A percentile compares a stretch with the other conserved stretches of the same genome.
Conservation (phyloP, 1,139 yeast species). For the Protomyces gravidus region DNA sequence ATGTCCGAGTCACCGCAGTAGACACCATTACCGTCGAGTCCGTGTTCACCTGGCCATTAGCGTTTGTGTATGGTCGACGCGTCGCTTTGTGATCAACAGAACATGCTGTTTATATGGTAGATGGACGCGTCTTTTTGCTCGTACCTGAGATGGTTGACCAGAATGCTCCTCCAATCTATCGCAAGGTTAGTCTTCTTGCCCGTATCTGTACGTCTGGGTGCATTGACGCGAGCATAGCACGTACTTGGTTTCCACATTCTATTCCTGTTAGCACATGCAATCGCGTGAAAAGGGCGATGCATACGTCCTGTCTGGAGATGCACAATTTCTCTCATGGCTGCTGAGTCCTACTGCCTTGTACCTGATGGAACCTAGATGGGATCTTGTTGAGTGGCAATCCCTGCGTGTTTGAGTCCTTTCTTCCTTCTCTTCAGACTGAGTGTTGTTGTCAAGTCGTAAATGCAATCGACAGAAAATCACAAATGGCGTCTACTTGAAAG, state of each 20-base stretch:
- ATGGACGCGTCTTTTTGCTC: constrained; percentile 2
- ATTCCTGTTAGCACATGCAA: constrained; percentile 81
- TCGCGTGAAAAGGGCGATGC: background rate
- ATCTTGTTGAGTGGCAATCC: no score
- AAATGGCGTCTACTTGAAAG: background rate
- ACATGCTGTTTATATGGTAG: background rate
- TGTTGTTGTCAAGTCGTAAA: background rate
- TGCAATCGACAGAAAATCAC: background rate
- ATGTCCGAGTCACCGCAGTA: constrained; percentile 39
- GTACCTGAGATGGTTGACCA: constrained; percentile 44
- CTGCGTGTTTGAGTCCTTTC: background rate
- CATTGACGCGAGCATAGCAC: no score
- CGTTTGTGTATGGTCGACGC: background rate
- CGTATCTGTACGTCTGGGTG: no score
- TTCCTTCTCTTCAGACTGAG: background rate
- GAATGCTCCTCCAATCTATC: constrained; percentile 74
- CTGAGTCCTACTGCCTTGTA: background rate
- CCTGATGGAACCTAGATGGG: no score
- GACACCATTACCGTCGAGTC: constrained; percentile 73
- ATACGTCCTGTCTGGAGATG: background rate
- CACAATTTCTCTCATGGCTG: constrained; percentile 27
- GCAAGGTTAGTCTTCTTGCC: no score
- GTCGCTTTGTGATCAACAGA: background rate
- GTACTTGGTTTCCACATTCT: constrained; percentile 98
- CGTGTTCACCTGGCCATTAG: constrained; percentile 72